Conservation (phyloP, 176 grass and related monocot genomes). For the Eleusine coracana region DNA sequence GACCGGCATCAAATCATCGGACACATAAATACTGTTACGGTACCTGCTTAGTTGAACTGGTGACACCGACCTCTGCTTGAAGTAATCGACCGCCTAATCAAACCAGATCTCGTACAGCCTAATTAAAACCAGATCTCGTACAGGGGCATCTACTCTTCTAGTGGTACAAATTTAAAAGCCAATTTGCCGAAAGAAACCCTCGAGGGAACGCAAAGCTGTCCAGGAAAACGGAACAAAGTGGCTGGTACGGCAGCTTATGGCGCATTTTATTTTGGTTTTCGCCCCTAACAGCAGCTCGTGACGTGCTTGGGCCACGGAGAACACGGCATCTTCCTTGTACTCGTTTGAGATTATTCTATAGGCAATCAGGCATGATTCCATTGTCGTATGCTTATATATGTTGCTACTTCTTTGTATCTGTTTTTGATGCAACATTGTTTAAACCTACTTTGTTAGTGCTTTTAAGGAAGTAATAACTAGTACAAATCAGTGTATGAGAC, state of each 20-base stretch:
- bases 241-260: constrained; percentile 1
- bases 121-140: background rate
- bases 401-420: background rate
- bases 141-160: background rate
- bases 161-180: background rate
- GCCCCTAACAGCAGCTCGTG: background rate
- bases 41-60: background rate
- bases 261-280: background rate
- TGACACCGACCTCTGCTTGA: constrained; percentile 16
- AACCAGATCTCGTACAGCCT: background rate
- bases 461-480: background rate
- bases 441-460: background rate
- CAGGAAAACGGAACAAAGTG: background rate
- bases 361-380: background rate
- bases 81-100: background rate
- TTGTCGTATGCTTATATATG: background rate
- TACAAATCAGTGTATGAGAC: background rate
- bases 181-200: background rate
- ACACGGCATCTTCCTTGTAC: background rate
- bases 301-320: background rate
- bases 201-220: background rate
- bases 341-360: background rate
- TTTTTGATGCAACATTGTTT: background rate
- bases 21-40: background rate
- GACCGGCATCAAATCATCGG: background rate